phyloP scores from a whole-genome alignment of 352 stramenopile genomes.

The Blastocystis sp. region DNA sequence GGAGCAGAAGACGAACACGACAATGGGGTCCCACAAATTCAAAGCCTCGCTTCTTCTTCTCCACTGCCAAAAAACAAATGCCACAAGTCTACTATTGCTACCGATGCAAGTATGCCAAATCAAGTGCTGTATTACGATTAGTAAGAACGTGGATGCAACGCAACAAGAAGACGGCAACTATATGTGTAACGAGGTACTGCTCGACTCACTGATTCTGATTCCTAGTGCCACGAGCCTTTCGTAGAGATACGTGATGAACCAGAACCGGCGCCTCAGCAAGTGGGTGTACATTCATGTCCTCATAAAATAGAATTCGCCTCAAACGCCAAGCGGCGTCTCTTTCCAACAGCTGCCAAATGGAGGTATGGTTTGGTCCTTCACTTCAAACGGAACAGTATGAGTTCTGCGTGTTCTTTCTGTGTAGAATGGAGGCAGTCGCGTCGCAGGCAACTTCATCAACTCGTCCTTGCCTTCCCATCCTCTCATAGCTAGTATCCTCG shows the following conservation, averaged over 20 bases:
- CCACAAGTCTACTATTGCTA: slow-evolving; percentile 50
- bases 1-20: slow-evolving; percentile 42
- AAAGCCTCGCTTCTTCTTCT: neutral
- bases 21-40: neutral
- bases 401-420: neutral
- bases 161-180: slow-evolving; percentile 65
- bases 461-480: neutral
- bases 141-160: slow-evolving; percentile 44
- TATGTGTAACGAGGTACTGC: slow-evolving; percentile 35
- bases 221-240: slow-evolving; percentile 49
- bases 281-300: too few relatives aligned
- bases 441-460: slow-evolving; percentile 24
- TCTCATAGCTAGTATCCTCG: slow-evolving; percentile 3
- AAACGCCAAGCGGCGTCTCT: neutral
- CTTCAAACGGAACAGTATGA: neutral
- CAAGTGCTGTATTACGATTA: neutral
- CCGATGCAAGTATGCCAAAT: slow-evolving; percentile 27
- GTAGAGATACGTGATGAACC: slow-evolving; percentile 61
- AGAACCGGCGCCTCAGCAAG: neutral
- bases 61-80: neutral
- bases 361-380: slow-evolving; percentile 21
- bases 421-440: neutral
- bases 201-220: neutral
- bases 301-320: neutral
- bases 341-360: slow-evolving; percentile 43